Evolutionary conservation across 1,139 yeast species (phyloP).

Genomic region (Entelexis sorbosivorans): DNA sequence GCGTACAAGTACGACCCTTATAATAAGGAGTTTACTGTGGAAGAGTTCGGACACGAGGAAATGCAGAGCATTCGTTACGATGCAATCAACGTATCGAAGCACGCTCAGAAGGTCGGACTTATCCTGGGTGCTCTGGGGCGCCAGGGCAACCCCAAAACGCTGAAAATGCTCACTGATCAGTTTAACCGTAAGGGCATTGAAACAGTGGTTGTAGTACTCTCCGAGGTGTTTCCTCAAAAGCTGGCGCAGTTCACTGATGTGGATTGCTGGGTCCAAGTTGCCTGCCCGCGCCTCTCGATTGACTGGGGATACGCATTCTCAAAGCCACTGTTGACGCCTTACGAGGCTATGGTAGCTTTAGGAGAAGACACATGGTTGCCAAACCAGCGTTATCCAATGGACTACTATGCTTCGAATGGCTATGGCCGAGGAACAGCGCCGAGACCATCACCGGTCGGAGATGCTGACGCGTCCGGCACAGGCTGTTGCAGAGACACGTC

Average conservation of each 20-base stretch:
- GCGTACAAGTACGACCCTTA: slow-evolving; percentile 95
- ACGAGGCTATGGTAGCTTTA: slow-evolving; percentile 88
- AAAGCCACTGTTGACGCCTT: slow-evolving; percentile 86
- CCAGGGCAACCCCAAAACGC: slow-evolving; percentile 80
- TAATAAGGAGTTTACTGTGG: slow-evolving; percentile 78
- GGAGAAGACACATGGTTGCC: slow-evolving; percentile 63
- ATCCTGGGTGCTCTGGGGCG: slow-evolving; percentile 94
- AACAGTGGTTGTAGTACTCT: slow-evolving; percentile 70
- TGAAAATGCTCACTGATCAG: slow-evolving; percentile 49
- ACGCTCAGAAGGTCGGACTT: slow-evolving; percentile 64
- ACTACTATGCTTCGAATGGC: slow-evolving; percentile 80
- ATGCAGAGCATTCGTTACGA: slow-evolving; percentile 60
- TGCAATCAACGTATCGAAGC: slow-evolving; percentile 53
- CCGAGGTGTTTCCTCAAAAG: slow-evolving; percentile 90
- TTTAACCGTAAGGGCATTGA: slow-evolving; percentile 47
- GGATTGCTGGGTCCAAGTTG: slow-evolving; percentile 94
- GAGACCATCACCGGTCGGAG: not conserved
- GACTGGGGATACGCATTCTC: slow-evolving; percentile 99
- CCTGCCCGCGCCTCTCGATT: slow-evolving; percentile 89
- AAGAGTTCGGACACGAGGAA: slow-evolving; percentile 76
- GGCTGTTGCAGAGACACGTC: not conserved
- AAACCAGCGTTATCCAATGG: slow-evolving; percentile 74
- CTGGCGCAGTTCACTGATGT: slow-evolving; percentile 88
- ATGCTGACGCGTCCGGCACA: too few species aligned
- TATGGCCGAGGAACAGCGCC: slow-evolving; percentile 83